Base-by-base conservation (phyloP, 2,329 filamentous ascomycete genomes). In the Aspergillus vadensis region DNA sequence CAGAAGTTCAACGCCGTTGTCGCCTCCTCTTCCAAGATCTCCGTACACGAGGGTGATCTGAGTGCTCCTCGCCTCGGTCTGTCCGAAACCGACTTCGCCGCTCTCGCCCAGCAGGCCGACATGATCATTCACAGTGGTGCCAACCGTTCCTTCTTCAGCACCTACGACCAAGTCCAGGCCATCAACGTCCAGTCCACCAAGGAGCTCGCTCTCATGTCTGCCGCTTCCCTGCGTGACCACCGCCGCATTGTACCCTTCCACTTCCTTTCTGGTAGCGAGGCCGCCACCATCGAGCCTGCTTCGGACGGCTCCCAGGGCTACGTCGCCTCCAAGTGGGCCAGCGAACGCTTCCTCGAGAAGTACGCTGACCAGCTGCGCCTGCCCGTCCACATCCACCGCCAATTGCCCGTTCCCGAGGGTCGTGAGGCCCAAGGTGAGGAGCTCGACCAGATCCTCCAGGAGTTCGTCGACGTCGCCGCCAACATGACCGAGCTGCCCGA, bases 261-360 rank as follows among this genome's bases (percentile, higher is more conserved):
- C 59, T 74, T 70, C 55, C 62, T 74, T n/a, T 74, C 72, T 6
- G 36, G 27, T n/a, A 36, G 27, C 32, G 49, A 32, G 6, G 23
- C 52, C 12, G n/a, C 30, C 14, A 23, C 21, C 1, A 65, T 61
- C 44, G 50, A 57, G 5, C 76, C 75, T 0, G 68, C 75, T 1
- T 39, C 53, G 3, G 65, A 73, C 48, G 71, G 70, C 12, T 51
- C 67, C 5, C 63, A 74, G 17, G 78, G 77, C 1, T 81, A 80
- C 56, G 64, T 67, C 2, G 72, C 74, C 1, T 62, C 67, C 14
- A 79, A 79, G 59, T 80, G 79, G 79, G 75, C 72, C 0, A 69
- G 70, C 47, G 79, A 81, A 65, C 61, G 65, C 4, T 65, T 75
- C 25, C 69, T 81, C 0, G 77, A 80, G 60, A 58, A 61, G 1